A percentile compares a stretch with the other conserved stretches of the same genome.
Conservation (phyloP, 345 rosid species). For the Aurinia saxatilis region DNA sequence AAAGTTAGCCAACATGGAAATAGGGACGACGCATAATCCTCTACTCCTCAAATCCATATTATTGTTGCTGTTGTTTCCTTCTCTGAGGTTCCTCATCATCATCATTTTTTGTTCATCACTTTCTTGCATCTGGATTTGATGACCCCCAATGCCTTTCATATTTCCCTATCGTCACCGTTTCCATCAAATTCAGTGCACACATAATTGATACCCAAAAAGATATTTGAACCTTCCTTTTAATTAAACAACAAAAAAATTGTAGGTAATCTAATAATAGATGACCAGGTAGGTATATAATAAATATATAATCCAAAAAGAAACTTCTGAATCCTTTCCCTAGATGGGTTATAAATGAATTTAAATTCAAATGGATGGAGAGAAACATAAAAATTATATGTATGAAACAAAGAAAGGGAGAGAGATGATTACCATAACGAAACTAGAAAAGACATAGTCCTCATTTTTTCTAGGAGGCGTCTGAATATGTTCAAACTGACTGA, state of each 20-base stretch:
- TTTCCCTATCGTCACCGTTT: slow-evolving; percentile 23
- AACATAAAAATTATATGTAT: background rate
- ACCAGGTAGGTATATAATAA: too few relatives aligned
- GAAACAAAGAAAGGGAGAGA: slow-evolving; percentile 2
- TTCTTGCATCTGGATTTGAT: slow-evolving; percentile 23
- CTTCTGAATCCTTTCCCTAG: background rate
- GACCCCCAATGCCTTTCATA: slow-evolving; percentile 1
- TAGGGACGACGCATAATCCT: slow-evolving; percentile 73
- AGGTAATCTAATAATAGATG: background rate
- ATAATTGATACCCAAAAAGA: background rate
- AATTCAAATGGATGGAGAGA: background rate
- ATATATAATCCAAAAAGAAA: background rate
- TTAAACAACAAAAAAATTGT: background rate
- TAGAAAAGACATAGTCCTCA: slow-evolving; percentile 30
- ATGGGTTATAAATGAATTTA: background rate
- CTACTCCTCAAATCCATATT: slow-evolving; percentile 50
- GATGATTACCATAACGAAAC: slow-evolving; percentile 24
- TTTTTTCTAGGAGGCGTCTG: slow-evolving; percentile 37
- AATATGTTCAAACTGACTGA: slow-evolving; percentile 38
- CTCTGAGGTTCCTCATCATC: slow-evolving; percentile 10
- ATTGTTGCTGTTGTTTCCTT: slow-evolving; percentile 11
- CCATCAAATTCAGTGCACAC: background rate
- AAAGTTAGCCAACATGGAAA: slow-evolving; percentile 63
- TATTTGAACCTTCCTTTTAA: background rate
- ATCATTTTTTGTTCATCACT: slow-evolving; percentile 2